Percentiles rank a stretch among this genome's conserved stretches.
Conservation (phyloP, 2,329 filamentous ascomycete species). For the Tetracladium maxilliforme region DNA sequence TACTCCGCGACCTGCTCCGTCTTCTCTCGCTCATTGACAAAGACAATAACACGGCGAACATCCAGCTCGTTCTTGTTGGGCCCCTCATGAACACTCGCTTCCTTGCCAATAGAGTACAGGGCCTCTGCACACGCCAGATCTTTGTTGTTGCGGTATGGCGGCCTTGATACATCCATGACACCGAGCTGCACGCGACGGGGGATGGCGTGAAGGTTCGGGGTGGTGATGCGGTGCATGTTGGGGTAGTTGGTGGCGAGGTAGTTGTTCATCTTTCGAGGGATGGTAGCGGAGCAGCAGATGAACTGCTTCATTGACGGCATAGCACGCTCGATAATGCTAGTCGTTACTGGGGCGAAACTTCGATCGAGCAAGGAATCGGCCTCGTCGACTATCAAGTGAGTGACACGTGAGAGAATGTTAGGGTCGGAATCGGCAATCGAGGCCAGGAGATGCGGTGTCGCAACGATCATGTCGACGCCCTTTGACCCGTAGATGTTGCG, state of each 20-base stretch:
- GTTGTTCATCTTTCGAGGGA: constrained; percentile 76
- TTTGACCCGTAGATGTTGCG: constrained; percentile 66
- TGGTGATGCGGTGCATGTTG: constrained; percentile 72
- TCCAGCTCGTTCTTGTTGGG: constrained; percentile 39
- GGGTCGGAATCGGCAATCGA: constrained; percentile 83
- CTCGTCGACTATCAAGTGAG: constrained; percentile 82
- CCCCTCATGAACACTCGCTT: constrained; percentile 44
- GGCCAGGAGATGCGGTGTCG: constrained; percentile 78
- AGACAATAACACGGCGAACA: constrained; percentile 79
- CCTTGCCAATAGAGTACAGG: constrained; percentile 84
- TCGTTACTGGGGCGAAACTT: constrained; percentile 76
- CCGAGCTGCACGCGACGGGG: constrained; percentile 87
- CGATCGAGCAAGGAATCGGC: constrained; percentile 92
- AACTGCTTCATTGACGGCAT: constrained; percentile 73
- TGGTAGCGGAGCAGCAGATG: constrained; percentile 89
- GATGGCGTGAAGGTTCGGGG: constrained; percentile 91
- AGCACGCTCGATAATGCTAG: constrained; percentile 66
- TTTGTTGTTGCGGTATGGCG: constrained; percentile 91
- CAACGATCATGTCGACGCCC: constrained; percentile 74
- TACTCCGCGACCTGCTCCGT: constrained; percentile 69
- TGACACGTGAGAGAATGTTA: constrained; percentile 82
- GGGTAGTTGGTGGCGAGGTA: constrained; percentile 75
- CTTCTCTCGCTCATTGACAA: constrained; percentile 91
- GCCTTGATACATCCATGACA: constrained; percentile 78
- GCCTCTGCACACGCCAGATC: constrained; percentile 85